phyloP scores from a whole-genome alignment of 2,329 filamentous ascomycete genomes.

The Westerdykella aurantiaca region DNA sequence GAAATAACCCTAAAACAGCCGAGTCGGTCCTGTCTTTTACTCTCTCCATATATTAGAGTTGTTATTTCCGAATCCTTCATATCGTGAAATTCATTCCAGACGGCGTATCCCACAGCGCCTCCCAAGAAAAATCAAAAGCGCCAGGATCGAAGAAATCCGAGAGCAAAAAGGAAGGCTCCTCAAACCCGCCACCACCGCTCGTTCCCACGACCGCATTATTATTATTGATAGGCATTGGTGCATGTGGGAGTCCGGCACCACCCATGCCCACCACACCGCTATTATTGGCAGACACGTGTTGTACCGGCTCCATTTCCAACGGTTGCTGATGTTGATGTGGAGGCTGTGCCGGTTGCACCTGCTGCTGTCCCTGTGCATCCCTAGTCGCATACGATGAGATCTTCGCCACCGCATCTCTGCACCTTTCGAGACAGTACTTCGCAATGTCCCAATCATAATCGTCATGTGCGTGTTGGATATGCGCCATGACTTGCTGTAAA shows the following conservation, averaged over 20 bases:
- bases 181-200: conserved; percentile 14
- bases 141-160: conserved; percentile 31
- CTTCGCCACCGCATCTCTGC: conserved; percentile 32
- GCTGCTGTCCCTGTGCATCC: neutral
- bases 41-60: no score
- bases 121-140: conserved; percentile 35
- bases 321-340: neutral
- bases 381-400: conserved; percentile 20
- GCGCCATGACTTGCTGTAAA: conserved; percentile 45
- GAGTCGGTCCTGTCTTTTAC: no score
- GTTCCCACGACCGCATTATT: neutral
- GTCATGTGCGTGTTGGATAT: conserved; percentile 44
- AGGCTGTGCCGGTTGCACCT: neutral
- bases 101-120: conserved; percentile 34
- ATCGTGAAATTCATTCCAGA: conserved; percentile 31
- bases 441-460: conserved; percentile 53
- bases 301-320: neutral
- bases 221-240: neutral
- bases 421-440: conserved; percentile 48
- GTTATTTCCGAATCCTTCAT: conserved; percentile 2
- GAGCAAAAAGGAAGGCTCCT: conserved; percentile 24
- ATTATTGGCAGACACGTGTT: neutral
- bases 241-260: neutral
- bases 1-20: no score
- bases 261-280: neutral